Base-by-base conservation (phyloP, 176 grass and related monocot genomes). In the Zoysia pacifica region DNA sequence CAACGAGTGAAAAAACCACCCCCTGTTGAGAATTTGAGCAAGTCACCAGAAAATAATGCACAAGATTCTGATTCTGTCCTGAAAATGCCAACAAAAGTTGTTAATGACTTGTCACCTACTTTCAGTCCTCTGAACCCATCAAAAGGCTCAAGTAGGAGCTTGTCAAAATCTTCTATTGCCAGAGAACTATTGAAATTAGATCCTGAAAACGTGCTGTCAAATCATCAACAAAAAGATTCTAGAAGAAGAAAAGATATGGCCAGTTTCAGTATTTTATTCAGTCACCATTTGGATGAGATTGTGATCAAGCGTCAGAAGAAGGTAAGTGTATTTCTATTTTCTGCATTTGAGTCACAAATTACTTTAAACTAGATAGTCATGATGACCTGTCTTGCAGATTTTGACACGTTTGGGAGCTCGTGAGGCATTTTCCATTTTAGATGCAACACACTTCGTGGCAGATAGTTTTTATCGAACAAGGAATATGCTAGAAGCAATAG, bases 401-500 rank as follows among this genome's bases (percentile, higher is more conserved):
- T 80, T 97, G 67, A 65, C 80, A 70, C 87, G 89, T 62, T 86
- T 97, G 73, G 82, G 85, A 86, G 63, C 85, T 58, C 14, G n/a
- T 43, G 82, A 86, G 81, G 91, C 89, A 79, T 88, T 72, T 72
- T 88, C 69, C 4, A 85, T 97, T 54, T 76, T 18, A 36, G 94
- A 97, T 76, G 94, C 91, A 66, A 94, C 94, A 56, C 94, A 97
- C 67, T 97, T 94, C 77, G 85, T 97, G 18, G 77, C 87, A 41
- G 77, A 94, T 83, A 80, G 89, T 77, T 97, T 97, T 86, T 82
- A 75, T 75, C 89, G 94, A 62, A 97, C 94, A 85, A 91, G 58
- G 90, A 94, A 97, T 67, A 91, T 97, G 87, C 84, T 97, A 65
- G 91, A 97, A 87, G 91, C 94, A 87, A 90, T 97, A 64, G 67